A percentile compares a stretch with the other conserved stretches of the same genome.
phyloP scores from a whole-genome alignment of 495 filamentous ascomycete species.

The Trichoderma parareesei region DNA sequence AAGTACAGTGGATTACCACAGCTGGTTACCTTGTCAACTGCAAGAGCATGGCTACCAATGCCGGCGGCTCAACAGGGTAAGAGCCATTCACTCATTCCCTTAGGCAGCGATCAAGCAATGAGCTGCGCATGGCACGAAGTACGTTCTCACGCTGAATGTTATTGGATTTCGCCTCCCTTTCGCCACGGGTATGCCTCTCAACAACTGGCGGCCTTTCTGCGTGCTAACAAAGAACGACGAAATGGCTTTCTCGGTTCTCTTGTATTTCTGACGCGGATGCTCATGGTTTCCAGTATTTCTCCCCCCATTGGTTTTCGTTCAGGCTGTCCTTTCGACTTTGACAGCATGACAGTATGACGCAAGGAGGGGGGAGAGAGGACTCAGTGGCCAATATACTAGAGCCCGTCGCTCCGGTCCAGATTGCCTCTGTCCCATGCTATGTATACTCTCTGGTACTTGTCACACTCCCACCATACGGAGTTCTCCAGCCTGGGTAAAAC shows the following conservation, averaged over 20 bases:
- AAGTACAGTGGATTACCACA: background rate
- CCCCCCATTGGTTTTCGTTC: no score
- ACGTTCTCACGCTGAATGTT: background rate
- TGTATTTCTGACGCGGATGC: no score
- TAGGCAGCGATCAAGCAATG: background rate
- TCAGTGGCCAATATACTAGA: no score
- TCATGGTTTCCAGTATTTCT: no score
- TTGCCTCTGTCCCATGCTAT: background rate
- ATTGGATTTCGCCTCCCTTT: background rate
- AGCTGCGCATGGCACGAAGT: background rate
- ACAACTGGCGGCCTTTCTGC: background rate
- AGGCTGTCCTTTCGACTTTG: no score
- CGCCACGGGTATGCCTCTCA: background rate
- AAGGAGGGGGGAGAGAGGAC: no score
- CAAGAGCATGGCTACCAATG: background rate
- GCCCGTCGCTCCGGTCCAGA: background rate
- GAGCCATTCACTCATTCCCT: background rate
- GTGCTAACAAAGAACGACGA: no score
- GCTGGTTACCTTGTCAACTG: background rate
- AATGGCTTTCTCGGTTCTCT: no score
- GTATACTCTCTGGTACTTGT: background rate
- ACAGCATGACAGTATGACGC: no score
- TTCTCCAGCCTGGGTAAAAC: conserved; percentile 1
- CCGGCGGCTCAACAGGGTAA: conserved; percentile 6
- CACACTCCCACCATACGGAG: background rate